Evolutionary conservation across 495 filamentous ascomycete genomes (phyloP).

Genomic region (Aspergillus mulundensis): DNA sequence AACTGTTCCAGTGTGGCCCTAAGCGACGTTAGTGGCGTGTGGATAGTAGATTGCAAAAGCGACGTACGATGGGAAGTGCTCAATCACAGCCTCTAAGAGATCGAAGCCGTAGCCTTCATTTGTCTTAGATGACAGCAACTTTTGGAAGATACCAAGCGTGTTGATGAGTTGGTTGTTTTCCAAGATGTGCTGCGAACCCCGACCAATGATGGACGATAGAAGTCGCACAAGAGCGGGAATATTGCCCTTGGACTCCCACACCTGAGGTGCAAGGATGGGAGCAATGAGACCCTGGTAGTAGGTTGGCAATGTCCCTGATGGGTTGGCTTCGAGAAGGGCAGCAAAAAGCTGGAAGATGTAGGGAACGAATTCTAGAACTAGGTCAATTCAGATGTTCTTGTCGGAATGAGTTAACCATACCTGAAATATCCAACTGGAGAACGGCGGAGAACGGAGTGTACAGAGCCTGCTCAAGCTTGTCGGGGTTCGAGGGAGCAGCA

Average conservation of each 20-base stretch:
- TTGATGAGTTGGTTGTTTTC: slow-evolving; percentile 72
- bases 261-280: slow-evolving; percentile 66
- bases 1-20: slow-evolving; percentile 67
- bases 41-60: neutral
- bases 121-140: slow-evolving; percentile 68
- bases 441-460: slow-evolving; percentile 73
- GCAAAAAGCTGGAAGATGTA: slow-evolving; percentile 96
- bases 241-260: slow-evolving; percentile 91
- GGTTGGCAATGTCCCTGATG: slow-evolving; percentile 64
- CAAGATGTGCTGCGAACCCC: slow-evolving; percentile 65
- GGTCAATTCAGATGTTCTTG: slow-evolving; percentile 10
- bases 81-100: slow-evolving; percentile 73
- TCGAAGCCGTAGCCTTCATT: slow-evolving; percentile 82
- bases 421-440: slow-evolving; percentile 73
- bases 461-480: slow-evolving; percentile 70
- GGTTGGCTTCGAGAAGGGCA: slow-evolving; percentile 78
- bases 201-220: slow-evolving; percentile 76
- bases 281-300: slow-evolving; percentile 73
- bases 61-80: slow-evolving; percentile 65
- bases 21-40: slow-evolving; percentile 11
- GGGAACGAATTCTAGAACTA: slow-evolving; percentile 75
- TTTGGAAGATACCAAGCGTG: slow-evolving; percentile 89
- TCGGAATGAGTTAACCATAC: slow-evolving; percentile 34
- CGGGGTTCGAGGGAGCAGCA: slow-evolving; percentile 61
- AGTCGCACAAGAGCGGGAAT: slow-evolving; percentile 84